Percentiles rank a stretch among this genome's conserved stretches.
Conservation (phyloP, 2,329 filamentous ascomycete genomes). For the Aspergillus pseudoterreus region DNA sequence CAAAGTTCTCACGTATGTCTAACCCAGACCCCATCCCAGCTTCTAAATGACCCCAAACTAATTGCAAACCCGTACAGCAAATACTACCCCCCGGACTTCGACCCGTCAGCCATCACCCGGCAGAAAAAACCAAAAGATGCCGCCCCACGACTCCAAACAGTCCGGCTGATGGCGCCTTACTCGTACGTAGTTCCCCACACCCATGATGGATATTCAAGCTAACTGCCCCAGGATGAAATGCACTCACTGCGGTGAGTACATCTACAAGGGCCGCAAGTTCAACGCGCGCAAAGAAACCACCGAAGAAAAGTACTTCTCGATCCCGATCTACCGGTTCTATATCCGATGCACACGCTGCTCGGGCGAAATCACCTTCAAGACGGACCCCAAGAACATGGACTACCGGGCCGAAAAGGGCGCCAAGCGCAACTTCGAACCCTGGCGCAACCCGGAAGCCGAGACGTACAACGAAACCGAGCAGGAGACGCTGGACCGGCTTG, state of each 20-base stretch:
- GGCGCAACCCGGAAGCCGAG: slow-evolving; percentile 65
- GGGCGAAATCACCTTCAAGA: slow-evolving; percentile 86
- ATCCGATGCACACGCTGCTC: slow-evolving; percentile 84
- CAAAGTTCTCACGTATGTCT: slow-evolving; percentile 59
- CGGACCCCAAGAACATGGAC: slow-evolving; percentile 92
- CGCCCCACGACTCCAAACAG: slow-evolving; percentile 78
- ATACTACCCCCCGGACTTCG: slow-evolving; percentile 74
- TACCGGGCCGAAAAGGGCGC: slow-evolving; percentile 79
- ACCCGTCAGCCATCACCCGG: slow-evolving; percentile 74
- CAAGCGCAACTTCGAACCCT: slow-evolving; percentile 89
- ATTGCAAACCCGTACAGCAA: slow-evolving; percentile 17
- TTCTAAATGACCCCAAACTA: not conserved
- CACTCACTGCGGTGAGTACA: slow-evolving; percentile 64
- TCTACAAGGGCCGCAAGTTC: slow-evolving; percentile 92
- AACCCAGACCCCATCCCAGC: not conserved
- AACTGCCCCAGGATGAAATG: slow-evolving; percentile 58
- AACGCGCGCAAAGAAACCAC: slow-evolving; percentile 92
- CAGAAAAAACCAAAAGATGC: slow-evolving; percentile 54
- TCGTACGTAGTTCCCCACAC: slow-evolving; percentile 29
- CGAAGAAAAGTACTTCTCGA: slow-evolving; percentile 82
- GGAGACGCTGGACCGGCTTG: slow-evolving; percentile 77
- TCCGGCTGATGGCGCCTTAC: slow-evolving; percentile 88
- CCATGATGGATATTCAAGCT: not conserved
- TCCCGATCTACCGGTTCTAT: slow-evolving; percentile 86
- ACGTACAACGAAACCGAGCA: slow-evolving; percentile 73